phyloP scores from a whole-genome alignment of 257 asterid genomes.

The Nicotiana knightiana region DNA sequence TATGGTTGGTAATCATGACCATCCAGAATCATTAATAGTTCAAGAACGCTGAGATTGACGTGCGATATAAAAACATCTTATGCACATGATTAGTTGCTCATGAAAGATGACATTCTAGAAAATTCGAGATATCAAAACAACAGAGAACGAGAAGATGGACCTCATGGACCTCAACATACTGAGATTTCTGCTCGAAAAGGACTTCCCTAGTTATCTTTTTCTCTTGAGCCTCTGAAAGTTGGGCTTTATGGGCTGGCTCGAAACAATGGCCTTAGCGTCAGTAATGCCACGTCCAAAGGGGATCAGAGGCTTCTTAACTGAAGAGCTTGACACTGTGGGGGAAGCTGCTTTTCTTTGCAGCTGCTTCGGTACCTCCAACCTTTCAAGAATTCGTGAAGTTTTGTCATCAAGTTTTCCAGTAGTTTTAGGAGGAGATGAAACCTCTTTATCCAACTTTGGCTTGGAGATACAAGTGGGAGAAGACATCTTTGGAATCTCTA shows the following conservation, averaged over 20 bases:
- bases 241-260: constrained; percentile 77
- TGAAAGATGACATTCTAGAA: neutral
- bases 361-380: constrained; percentile 76
- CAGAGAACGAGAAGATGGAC: constrained; percentile 11
- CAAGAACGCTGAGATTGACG: neutral
- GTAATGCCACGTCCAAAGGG: constrained; percentile 39
- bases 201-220: constrained; percentile 39
- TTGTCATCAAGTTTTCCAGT: constrained; percentile 62
- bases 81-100: neutral
- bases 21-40: neutral
- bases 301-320: constrained; percentile 69
- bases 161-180: constrained; percentile 13
- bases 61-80: neutral
- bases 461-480: constrained; percentile 41
- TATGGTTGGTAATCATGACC: neutral
- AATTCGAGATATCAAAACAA: neutral
- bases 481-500: constrained; percentile 38
- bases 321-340: constrained; percentile 41
- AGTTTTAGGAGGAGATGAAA: constrained; percentile 43
- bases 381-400: constrained; percentile 85
- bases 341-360: constrained; percentile 62
- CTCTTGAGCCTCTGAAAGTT: constrained; percentile 65
- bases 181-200: constrained; percentile 5
- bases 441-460: constrained; percentile 35
- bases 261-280: constrained; percentile 27